These are phyloP conservation scores for Cordyceps javanica DNA, from an alignment of 2,329 filamentous ascomycete species.

Conservation along the genomic window DNA sequence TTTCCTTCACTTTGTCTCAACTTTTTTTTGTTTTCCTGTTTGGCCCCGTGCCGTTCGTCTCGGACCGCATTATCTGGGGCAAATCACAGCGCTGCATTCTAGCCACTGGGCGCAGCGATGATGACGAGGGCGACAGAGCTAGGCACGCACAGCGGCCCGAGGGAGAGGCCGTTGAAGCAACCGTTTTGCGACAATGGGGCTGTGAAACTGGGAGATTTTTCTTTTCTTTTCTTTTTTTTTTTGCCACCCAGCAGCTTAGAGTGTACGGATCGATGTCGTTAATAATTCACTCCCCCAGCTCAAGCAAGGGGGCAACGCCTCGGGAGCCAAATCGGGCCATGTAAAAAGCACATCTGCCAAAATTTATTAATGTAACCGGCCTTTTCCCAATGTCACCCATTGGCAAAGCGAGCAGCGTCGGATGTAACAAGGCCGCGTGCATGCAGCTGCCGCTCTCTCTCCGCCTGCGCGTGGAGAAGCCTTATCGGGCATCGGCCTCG, in stretches of 20 bases:
- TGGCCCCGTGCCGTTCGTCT: not conserved
- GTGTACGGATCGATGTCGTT: not conserved
- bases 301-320: not conserved
- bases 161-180: not conserved
- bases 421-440: slow-evolving; percentile 3
- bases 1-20: not conserved
- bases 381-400: not conserved
- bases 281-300: not conserved
- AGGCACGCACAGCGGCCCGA: not conserved
- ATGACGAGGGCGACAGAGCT: not conserved
- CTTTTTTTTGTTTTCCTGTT: too few species aligned
- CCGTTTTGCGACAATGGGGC: not conserved
- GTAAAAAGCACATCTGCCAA: not conserved
- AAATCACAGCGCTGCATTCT: slow-evolving; percentile 9
- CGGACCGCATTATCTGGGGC: slow-evolving; percentile 6
- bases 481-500: not conserved
- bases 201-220: not conserved
- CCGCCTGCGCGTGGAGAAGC: not conserved
- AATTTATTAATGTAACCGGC: not conserved
- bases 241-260: too few species aligned
- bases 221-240: too few species aligned
- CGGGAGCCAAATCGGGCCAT: not conserved
- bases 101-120: not conserved
- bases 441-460: not conserved
- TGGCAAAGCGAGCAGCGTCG: not conserved